Percentiles rank a stretch among this genome's conserved stretches.
Conservation (phyloP, 139 green algal genomes). For the Protoeuglena noctilucae region DNA sequence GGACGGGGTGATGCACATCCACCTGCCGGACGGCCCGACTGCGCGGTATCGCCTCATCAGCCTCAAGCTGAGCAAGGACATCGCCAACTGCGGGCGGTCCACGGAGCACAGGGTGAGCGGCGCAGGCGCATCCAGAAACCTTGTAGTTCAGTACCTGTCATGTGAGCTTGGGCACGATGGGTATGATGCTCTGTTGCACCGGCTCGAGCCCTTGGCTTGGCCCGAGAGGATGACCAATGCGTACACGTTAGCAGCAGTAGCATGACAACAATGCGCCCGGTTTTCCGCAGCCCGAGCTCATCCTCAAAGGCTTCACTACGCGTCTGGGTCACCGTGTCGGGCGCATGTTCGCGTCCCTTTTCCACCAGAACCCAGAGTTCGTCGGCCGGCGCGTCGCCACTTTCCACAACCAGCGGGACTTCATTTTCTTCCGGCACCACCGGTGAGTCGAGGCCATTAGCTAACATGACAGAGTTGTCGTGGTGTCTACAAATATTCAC, state of each 20-base stretch:
- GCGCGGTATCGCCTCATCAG: slow-evolving; percentile 64
- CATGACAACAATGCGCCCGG: background rate
- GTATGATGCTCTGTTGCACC: no score
- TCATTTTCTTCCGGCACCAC: slow-evolving; percentile 82
- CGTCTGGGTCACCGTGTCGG: slow-evolving; percentile 64
- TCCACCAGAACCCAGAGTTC: slow-evolving; percentile 82
- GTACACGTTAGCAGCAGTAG: no score
- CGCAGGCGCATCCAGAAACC: no score
- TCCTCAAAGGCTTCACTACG: slow-evolving; percentile 90
- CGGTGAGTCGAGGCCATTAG: no score
- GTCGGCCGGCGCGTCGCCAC: slow-evolving; percentile 73
- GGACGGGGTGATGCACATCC: slow-evolving; percentile 63
- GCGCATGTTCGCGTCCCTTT: slow-evolving; percentile 80
- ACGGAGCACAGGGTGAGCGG: slow-evolving; percentile 56
- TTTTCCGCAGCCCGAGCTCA: slow-evolving; percentile 80
- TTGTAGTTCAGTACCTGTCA: no score
- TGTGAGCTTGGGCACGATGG: no score
- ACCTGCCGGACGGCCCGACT: slow-evolving; percentile 80
- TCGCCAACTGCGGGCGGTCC: slow-evolving; percentile 58
- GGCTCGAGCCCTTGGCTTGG: no score
- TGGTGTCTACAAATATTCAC: background rate
- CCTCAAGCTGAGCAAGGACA: slow-evolving; percentile 62
- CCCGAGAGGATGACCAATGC: no score
- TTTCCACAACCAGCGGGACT: slow-evolving; percentile 99
- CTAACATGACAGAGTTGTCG: background rate